Evolutionary conservation across 441 rosid species (phyloP).

Genomic region (Adansonia rubrostipa): DNA sequence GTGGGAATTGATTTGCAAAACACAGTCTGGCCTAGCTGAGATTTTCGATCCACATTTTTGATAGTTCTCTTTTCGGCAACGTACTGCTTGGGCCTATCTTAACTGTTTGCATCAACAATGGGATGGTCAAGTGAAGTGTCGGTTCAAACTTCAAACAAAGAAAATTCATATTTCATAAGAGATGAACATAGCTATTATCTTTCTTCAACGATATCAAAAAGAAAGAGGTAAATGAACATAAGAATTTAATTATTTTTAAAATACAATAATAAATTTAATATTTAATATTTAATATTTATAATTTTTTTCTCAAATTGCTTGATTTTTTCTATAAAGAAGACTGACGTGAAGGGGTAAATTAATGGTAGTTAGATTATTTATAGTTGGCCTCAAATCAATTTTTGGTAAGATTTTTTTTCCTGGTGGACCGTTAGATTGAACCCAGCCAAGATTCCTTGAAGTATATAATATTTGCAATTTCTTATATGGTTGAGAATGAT

Average conservation of each 20-base stretch:
- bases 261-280: too few species aligned
- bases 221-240: not conserved
- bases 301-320: too few species aligned
- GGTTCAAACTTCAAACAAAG: not conserved
- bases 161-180: not conserved
- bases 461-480: not conserved
- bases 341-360: not conserved
- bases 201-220: not conserved
- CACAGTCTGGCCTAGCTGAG: not conserved
- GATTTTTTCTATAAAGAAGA: not conserved
- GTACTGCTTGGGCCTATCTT: not conserved
- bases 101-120: not conserved
- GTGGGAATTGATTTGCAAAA: not conserved
- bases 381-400: not conserved
- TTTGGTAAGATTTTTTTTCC: not conserved
- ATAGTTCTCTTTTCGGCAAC: too few species aligned
- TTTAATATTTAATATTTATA: too few species aligned
- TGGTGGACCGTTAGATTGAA: not conserved
- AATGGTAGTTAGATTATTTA: too few species aligned
- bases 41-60: not conserved
- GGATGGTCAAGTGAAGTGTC: not conserved
- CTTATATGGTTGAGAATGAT: not conserved
- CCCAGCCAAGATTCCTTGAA: not conserved
- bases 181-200: not conserved
- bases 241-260: too few species aligned